Base-by-base conservation (phyloP, 2,329 filamentous ascomycete genomes). In the Penicillium decumbens region DNA sequence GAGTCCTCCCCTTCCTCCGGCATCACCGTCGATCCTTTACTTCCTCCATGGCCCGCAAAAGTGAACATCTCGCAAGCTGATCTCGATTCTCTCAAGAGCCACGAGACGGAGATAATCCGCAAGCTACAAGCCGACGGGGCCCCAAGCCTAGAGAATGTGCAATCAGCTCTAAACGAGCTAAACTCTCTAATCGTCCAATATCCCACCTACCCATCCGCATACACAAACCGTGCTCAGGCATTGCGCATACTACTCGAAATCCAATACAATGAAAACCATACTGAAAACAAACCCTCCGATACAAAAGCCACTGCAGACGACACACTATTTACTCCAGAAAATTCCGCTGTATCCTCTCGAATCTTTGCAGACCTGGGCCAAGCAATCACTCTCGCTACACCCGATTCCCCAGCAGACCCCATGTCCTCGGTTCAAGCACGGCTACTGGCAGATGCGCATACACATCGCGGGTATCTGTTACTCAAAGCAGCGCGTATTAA, bases 201-300 rank as follows among this genome's bases (percentile, higher is more conserved):
- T 13, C 75, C 77, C 4, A 62, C 64, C 6, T 83, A 82, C 52
- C 76, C 80, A 1, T 76, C 78, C 6, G 77, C 77, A 9, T 77
- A 78, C 48, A 72, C 76, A 42, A 82, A 83, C 54, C 74, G 79
- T 38, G 80, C 80, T 2, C 80, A 82, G 65, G 65, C 71, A 56
- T 50, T 66, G 1, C 68, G 75, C 5, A 56, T 75, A 35, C 60
- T 72, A 1, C 60, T 72, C 12, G 60, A 69, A 38, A 13, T 56
- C 8, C 41, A 56, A 47, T 28, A 44, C 37, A 33, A 29, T 15
- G 13, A 25, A 27, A 33, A 5, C 15, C 25, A 32, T 37, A 37
- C 33, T 7, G 20, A 29, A 33, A 44, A 28, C 2, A 43, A 24
- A 6, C 23, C 20, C 6, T 3, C 27, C 12, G 38, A 3, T 9